These are phyloP conservation scores for Tilletia caries DNA, from an alignment of 1,284 basidiomycete genomes.

Conservation along the genomic window DNA sequence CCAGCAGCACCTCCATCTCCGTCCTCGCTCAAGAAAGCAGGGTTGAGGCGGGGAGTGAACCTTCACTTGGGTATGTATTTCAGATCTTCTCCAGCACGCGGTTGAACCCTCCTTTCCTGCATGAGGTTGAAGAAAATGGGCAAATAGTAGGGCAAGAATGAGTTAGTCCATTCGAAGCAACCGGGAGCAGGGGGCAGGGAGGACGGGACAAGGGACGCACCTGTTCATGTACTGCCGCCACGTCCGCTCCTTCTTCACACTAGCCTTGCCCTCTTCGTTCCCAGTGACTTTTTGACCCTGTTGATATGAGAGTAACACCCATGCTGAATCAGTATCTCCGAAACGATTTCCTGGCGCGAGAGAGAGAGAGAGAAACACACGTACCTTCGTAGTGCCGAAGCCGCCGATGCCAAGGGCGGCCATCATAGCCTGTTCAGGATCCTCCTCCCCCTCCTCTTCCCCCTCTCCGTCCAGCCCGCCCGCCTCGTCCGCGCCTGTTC, in stretches of 20 bases:
- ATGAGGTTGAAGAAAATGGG: not conserved
- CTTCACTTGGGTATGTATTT: too few species aligned
- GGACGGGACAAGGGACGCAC: conserved; percentile 56
- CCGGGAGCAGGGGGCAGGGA: not conserved
- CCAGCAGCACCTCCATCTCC: too few species aligned
- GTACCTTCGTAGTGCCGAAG: conserved; percentile 76
- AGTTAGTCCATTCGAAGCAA: not conserved
- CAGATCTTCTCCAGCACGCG: conserved; percentile 36
- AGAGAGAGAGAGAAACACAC: not conserved
- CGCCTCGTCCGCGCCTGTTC: conserved; percentile 42
- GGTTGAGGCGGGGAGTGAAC: too few species aligned
- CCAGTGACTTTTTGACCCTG: conserved; percentile 68
- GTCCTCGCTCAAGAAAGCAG: too few species aligned
- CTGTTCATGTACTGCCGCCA: conserved; percentile 97
- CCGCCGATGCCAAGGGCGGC: conserved; percentile 83
- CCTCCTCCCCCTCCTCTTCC: conserved; percentile 67
- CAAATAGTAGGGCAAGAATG: not conserved
- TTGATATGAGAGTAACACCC: too few species aligned
- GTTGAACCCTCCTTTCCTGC: conserved; percentile 39
- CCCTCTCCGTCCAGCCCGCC: conserved; percentile 64
- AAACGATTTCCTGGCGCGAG: too few species aligned
- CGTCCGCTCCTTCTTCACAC: conserved; percentile 82
- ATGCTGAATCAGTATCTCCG: too few species aligned
- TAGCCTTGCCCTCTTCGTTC: conserved; percentile 58
- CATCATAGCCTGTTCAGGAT: conserved; percentile 66